Evolutionary conservation across 176 grass and related monocot species (phyloP).

Genomic region (Paspalum vaginatum): DNA sequence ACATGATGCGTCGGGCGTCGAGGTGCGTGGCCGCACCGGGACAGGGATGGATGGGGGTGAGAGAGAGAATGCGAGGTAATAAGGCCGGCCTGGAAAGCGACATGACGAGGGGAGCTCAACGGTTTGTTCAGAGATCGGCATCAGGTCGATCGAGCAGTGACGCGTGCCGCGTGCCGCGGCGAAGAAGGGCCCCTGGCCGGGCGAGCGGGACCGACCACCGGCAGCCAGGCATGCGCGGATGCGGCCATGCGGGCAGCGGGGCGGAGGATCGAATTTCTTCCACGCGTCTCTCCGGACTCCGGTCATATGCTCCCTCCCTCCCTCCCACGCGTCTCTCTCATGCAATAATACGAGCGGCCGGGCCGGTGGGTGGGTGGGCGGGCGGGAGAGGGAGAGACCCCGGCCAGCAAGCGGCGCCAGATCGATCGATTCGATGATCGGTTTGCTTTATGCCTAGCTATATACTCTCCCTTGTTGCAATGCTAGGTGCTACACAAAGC

Average conservation of each 20-base stretch:
- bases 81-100: conserved; percentile 37
- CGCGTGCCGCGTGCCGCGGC: neutral
- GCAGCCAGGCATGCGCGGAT: neutral
- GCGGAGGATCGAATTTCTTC: neutral
- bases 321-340: neutral
- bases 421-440: conserved; percentile 25
- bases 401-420: neutral
- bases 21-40: neutral
- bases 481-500: conserved; percentile 46
- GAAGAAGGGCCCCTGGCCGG: neutral
- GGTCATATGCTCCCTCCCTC: no score
- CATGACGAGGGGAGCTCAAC: conserved; percentile 35
- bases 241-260: no score
- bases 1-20: conserved; percentile 38
- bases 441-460: neutral
- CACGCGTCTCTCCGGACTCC: neutral
- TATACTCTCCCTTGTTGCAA: conserved; percentile 12
- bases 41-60: neutral
- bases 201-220: neutral
- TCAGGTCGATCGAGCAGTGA: neutral
- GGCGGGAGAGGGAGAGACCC: neutral
- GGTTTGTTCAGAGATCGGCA: conserved; percentile 30
- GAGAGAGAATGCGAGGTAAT: neutral
- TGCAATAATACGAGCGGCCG: conserved; percentile 22
- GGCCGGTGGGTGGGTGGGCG: neutral